phyloP scores from a whole-genome alignment of 2,329 filamentous ascomycete genomes.

The Cladosporium velox region DNA sequence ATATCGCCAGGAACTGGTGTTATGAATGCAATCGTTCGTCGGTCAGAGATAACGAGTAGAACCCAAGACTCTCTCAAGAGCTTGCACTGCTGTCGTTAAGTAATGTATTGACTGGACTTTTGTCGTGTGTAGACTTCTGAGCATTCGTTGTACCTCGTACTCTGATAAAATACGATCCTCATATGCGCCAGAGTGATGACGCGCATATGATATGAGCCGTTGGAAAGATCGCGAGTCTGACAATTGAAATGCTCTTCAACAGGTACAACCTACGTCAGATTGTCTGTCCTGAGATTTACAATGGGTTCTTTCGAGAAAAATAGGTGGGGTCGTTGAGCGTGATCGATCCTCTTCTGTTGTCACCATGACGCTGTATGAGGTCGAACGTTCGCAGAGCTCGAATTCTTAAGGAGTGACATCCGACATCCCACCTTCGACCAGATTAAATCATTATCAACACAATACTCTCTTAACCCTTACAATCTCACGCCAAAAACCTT shows the following conservation, averaged over 20 bases:
- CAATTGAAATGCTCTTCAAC: neutral
- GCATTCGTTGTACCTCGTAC: neutral
- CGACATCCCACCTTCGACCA: constrained; percentile 9
- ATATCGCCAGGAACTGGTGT: neutral
- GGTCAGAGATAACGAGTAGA: neutral
- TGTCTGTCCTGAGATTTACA: constrained; percentile 5
- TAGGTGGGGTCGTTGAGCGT: constrained; percentile 16
- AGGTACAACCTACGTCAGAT: neutral
- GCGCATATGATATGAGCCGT: neutral
- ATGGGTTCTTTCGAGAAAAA: constrained; percentile 6
- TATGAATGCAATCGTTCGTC: neutral
- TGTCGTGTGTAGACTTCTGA: neutral
- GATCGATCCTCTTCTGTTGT: constrained; percentile 19
- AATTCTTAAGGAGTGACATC: constrained; percentile 11
- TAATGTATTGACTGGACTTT: neutral
- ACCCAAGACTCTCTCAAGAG: neutral
- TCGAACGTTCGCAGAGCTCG: neutral
- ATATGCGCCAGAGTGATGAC: constrained; percentile 3
- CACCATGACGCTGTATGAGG: constrained; percentile 17
- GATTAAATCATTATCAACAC: neutral
- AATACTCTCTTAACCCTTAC: neutral
- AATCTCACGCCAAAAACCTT: neutral
- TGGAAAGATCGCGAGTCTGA: neutral
- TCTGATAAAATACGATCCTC: neutral
- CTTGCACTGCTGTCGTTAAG: neutral